These are phyloP conservation scores for Xylaria hypoxylon DNA, from an alignment of 2,329 filamentous ascomycete genomes.

Conservation along the genomic window DNA sequence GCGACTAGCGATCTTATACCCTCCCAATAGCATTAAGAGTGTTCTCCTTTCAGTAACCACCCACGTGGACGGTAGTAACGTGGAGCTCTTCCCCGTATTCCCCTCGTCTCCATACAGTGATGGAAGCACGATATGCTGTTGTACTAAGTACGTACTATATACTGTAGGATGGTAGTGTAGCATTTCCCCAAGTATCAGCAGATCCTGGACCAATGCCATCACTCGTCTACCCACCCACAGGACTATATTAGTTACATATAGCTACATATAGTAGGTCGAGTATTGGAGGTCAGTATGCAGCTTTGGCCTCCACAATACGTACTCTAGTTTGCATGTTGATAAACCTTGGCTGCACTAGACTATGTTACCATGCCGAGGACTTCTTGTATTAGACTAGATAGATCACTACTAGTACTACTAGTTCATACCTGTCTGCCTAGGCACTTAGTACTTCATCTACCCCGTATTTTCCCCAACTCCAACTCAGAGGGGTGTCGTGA, in stretches of 20 bases:
- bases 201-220: slow-evolving; percentile 10
- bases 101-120: slow-evolving; percentile 27
- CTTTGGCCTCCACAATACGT: slow-evolving; percentile 29
- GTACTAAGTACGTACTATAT: slow-evolving; percentile 12
- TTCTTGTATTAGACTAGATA: background rate
- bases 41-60: background rate
- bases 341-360: background rate
- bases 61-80: background rate
- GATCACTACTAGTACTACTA: background rate
- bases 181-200: slow-evolving; percentile 33
- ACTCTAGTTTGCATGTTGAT: slow-evolving; percentile 21
- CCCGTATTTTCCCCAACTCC: slow-evolving; percentile 37
- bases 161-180: slow-evolving; percentile 9
- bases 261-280: background rate
- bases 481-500: slow-evolving; percentile 24
- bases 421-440: background rate
- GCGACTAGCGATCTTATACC: slow-evolving; percentile 24
- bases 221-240: slow-evolving; percentile 1
- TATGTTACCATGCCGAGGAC: background rate
- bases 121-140: slow-evolving; percentile 2
- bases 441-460: background rate
- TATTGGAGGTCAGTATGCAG: background rate
- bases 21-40: background rate
- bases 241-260: slow-evolving; percentile 19
- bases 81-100: slow-evolving; percentile 18